Evolutionary conservation across 2,329 filamentous ascomycete genomes (phyloP).

Genomic region (Fusarium poae): DNA sequence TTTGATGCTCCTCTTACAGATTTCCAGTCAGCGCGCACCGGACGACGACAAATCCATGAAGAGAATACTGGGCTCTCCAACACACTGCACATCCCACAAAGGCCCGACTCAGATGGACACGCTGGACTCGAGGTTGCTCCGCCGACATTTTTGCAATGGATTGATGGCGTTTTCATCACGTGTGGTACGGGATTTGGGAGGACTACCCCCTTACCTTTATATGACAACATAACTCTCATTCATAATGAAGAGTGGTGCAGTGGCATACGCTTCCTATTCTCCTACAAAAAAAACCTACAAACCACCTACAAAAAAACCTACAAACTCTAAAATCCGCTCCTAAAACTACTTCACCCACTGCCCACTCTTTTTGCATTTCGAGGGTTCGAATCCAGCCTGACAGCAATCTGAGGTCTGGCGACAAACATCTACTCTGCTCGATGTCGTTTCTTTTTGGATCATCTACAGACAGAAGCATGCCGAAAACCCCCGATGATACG

Average conservation of each 20-base stretch:
- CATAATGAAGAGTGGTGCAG: conserved; percentile 9
- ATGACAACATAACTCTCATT: background rate
- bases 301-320: conserved; percentile 12
- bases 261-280: conserved; percentile 5
- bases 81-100: background rate
- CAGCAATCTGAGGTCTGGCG: background rate
- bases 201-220: background rate
- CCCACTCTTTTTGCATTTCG: conserved; percentile 1
- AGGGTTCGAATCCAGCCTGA: background rate
- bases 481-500: background rate
- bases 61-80: background rate
- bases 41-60: background rate
- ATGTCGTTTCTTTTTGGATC: background rate
- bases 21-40: background rate
- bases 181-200: background rate
- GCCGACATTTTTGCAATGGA: background rate
- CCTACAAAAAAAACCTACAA: conserved; percentile 6
- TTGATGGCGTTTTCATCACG: background rate
- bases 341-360: conserved; percentile 17
- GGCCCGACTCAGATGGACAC: too few relatives aligned
- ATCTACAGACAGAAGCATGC: background rate
- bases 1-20: background rate
- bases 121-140: background rate
- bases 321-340: conserved; percentile 1
- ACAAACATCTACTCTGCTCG: background rate